Evolutionary conservation across 2,329 filamentous ascomycete species (phyloP), one percentile per base, ranked within the genome.

Genomic region (Beauveria sp.): DNA sequence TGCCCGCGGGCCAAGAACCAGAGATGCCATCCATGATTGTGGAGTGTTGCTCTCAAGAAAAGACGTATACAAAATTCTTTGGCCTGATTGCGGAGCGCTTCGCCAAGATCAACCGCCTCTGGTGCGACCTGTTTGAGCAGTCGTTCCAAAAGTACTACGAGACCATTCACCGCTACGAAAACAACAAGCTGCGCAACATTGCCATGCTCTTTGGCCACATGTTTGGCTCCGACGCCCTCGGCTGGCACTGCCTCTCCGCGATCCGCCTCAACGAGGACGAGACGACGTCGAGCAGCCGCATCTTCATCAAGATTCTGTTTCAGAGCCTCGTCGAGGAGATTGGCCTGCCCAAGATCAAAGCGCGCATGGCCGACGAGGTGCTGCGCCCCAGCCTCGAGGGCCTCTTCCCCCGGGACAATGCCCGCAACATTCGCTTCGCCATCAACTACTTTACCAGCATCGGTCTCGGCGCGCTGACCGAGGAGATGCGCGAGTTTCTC

Each of bases 381-480:
- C 80, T 98, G 45, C 87, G 88, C 64, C 86, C 91, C 55, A 89
- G 85, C 72, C 85, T 97, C 63, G 85, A 88, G 45, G 93, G 93
- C 34, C 79, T 99, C 49, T 98, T 99, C 80, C 95, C 95, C 0
- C 88, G 81, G 64, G 93, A 98, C 73, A 91, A 92, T 69, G 86
- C 92, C 26, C 88, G 90, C 71, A 95, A 97, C 75, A 92, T 93
- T 45, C 87, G 93, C 60, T 99, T 99, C 80, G 91, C 93, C 56
- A 96, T 99, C 86, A 99, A 99, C 77, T 99, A 97, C 81, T 98
- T 99, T 74, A 99, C 95, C 10, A 95, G 92, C 69, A 96, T 99
- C 69, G 92, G 93, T 63, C 96, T 99, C 90, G 95, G 95, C 72
- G 86, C 85, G 26, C 82, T 99, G 64, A 99, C 95, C 2, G 95